Percentiles rank a stretch among this genome's conserved stretches.
phyloP scores from a whole-genome alignment of 495 filamentous ascomycete genomes.

The Aspergillus panamensis region DNA sequence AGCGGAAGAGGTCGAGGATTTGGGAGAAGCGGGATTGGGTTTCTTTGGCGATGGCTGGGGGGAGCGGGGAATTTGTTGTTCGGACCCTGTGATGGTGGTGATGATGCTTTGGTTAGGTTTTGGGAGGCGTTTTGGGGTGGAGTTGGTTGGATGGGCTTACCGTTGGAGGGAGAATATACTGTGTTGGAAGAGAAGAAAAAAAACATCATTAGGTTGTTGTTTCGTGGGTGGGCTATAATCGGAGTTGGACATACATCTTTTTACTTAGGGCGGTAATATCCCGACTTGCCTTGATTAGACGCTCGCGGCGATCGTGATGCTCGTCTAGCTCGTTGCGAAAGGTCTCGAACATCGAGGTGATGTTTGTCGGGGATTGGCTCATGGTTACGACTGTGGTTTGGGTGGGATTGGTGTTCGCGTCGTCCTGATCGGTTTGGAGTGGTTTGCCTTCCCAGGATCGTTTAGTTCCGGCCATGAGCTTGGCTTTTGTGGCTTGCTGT shows the following conservation, averaged over 20 bases:
- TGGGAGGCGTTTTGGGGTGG: neutral
- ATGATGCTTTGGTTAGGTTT: neutral
- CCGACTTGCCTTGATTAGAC: conserved; percentile 80
- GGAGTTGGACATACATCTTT: conserved; percentile 69
- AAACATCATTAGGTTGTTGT: conserved; percentile 2
- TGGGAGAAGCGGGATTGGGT: conserved; percentile 58
- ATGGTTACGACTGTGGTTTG: conserved; percentile 25
- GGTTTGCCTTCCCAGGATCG: conserved; percentile 58
- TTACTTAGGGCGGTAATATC: conserved; percentile 94
- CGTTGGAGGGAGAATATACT: conserved; percentile 90
- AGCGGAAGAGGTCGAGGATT: conserved; percentile 63
- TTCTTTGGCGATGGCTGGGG: conserved; percentile 60
- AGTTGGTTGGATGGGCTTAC: conserved; percentile 40
- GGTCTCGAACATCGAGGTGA: conserved; percentile 75
- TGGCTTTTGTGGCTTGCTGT: neutral
- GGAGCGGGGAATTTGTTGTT: conserved; percentile 55
- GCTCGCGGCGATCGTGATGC: conserved; percentile 89
- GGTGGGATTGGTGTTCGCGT: neutral
- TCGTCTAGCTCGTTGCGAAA: conserved; percentile 88
- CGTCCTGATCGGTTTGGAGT: conserved; percentile 28
- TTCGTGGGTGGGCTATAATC: neutral
- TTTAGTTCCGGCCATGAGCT: conserved; percentile 49
- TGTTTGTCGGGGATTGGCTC: conserved; percentile 26
- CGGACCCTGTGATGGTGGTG: neutral
- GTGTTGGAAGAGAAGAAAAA: neutral